Evolutionary conservation across 805 yeast species (phyloP), one percentile per base, ranked within the genome.

Genomic region (Peterozyma toletana): DNA sequence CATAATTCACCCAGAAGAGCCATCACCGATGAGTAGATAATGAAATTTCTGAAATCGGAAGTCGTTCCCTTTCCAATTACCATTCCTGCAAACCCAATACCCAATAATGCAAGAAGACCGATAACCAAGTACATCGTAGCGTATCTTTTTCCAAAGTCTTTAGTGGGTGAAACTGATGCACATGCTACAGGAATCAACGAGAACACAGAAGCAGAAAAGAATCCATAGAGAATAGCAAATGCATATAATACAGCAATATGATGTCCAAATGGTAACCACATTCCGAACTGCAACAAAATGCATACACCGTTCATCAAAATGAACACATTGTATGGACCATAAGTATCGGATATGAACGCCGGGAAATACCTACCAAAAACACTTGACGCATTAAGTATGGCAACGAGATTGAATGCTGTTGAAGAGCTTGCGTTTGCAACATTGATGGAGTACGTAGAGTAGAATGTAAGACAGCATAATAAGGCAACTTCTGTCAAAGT

Each of bases 201-300:
- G 38, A 78, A 61, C 3, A 77, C 73, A 1, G 83, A 71, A 3
- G 82, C 76, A 4, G 80, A 68, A 39, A 71, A 63, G 44, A 79
- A 70, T 0, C 86, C 86, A 55, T 72, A 78, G 9, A 70, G 33
- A 0, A 66, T 72, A 5, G 80, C 64, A 58, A 77, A 81, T 1
- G 67, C 70, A 53, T 75, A 77, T 41, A 80, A 53, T 0, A 69
- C 68, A 2, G 56, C 59, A 30, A 60, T 48, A 40, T 50, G 52
- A 16, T 48, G 48, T 3, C 85, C 85, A 44, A 77, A 71, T 1
- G 86, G 86, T 13, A 79, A 58, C 86, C 86, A 80, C 13, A 81
- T 50, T 0, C 65, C 67, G 35, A 80, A 60, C 11, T 74, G 66
- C 29, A 73, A 57, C 1, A 78, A 11, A 1, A 67, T 59, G 27